Evolutionary conservation across 257 asterid species (phyloP).

Genomic region (Verbena officinalis): DNA sequence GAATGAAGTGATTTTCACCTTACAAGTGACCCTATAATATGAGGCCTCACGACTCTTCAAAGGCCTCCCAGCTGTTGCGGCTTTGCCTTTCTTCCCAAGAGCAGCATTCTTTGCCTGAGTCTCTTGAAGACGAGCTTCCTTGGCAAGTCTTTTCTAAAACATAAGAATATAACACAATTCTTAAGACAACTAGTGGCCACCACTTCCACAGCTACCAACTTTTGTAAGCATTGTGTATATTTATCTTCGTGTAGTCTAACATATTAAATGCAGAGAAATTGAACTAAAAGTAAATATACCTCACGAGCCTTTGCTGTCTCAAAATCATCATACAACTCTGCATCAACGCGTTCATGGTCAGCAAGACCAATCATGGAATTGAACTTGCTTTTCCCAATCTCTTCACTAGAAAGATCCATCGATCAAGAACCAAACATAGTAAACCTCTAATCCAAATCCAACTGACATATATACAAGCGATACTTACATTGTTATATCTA

Average conservation of each 20-base stretch:
- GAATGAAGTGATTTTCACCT: constrained; percentile 47
- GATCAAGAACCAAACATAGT: constrained; percentile 23
- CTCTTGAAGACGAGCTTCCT: constrained; percentile 86
- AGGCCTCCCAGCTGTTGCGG: constrained; percentile 47
- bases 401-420: constrained; percentile 57
- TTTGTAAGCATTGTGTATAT: constrained; percentile 20
- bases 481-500: constrained; percentile 80
- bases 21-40: constrained; percentile 77
- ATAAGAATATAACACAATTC: constrained; percentile 23
- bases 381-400: constrained; percentile 66
- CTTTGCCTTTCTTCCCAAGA: constrained; percentile 78
- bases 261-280: constrained; percentile 6
- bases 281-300: constrained; percentile 26
- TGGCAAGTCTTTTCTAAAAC: constrained; percentile 85
- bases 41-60: constrained; percentile 80
- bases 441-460: constrained; percentile 11
- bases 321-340: constrained; percentile 80
- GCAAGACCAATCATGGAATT: constrained; percentile 88
- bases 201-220: constrained; percentile 11
- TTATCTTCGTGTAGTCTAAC: constrained; percentile 8
- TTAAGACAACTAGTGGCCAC: constrained; percentile 15
- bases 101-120: constrained; percentile 76
- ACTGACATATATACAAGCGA: constrained; percentile 10
- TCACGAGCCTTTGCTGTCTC: constrained; percentile 87
- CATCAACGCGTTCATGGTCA: constrained; percentile 71